Base-by-base conservation (phyloP, 2,329 filamentous ascomycete genomes). In the Pestalotiopsis fici region DNA sequence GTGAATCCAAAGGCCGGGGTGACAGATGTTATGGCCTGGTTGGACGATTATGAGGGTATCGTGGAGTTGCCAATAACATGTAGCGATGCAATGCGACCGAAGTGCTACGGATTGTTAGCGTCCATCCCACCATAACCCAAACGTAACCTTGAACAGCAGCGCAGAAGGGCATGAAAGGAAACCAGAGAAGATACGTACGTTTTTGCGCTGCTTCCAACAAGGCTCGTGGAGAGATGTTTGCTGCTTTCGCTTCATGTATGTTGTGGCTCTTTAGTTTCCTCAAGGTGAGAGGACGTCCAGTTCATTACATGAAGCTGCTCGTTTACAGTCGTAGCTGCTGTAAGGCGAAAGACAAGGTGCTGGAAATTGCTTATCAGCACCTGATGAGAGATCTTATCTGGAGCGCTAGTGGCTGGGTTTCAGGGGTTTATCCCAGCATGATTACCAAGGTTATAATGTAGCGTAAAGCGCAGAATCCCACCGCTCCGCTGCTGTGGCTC, bases 361-460 rank as follows among this genome's bases (percentile, higher is more conserved):
- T 69, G 63, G 68, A 72, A 72, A 69, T 71, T 68, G 60, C 63
- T 76, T 77, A 77, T 77, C 74, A 66, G 64, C 68, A 69, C 69
- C 67, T 69, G 69, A 71, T 71, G 66, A 64, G 68, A 66, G 39
- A 35, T 43, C 71, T 73, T 75, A 74, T 74, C 73, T 31, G 47
- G 31, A 18, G 50, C 65, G 59, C 74, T 74, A 75, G 65, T 68
- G 66, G 69, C 64, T 71, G 62, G 60, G 15, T 18, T 72, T 67
- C 69, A 70, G 69, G 70, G 70, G 69, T 69, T 71, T 50, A 65
- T 54, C 57, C 63, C 31, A 59, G 63, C 28, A 21, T 64, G 23
- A 55, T 65, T 65, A 11, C 31, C 31, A 35, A 35, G 6, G 31
- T 35, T 35, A n/a, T n/a, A n/a, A n/a, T n/a, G n/a, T n/a, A 67